These are phyloP conservation scores for Leucogyrophana mollusca DNA, from an alignment of 768 basidiomycete species.

Conservation along the genomic window DNA sequence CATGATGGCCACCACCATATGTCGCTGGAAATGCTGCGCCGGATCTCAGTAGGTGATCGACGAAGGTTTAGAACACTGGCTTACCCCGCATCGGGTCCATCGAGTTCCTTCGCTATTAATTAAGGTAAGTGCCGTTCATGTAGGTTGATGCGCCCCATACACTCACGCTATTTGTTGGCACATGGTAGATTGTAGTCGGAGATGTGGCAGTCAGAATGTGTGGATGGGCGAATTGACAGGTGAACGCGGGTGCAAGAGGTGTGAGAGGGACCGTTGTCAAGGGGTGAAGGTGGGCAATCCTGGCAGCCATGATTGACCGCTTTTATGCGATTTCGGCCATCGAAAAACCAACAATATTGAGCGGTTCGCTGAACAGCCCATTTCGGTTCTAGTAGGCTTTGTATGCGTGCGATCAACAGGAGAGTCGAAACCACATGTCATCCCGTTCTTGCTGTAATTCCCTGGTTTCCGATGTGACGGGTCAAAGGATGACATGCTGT, in stretches of 20 bases:
- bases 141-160: constrained; percentile 1
- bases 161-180: constrained; percentile 76
- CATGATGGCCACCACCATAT: constrained; percentile 68
- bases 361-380: constrained; percentile 27
- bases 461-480: constrained; percentile 16
- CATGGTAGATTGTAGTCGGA: constrained; percentile 38
- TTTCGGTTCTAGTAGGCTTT: constrained; percentile 24
- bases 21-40: constrained; percentile 75
- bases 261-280: constrained; percentile 1
- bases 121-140: constrained; percentile 7
- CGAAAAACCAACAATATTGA: constrained; percentile 23
- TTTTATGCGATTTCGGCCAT: constrained; percentile 28
- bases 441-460: constrained; percentile 22
- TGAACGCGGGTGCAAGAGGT: constrained; percentile 3
- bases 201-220: background rate
- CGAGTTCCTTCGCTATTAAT: constrained; percentile 67
- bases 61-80: constrained; percentile 17
- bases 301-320: constrained; percentile 7
- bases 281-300: constrained; percentile 6
- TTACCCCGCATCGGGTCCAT: constrained; percentile 70
- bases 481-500: constrained; percentile 16
- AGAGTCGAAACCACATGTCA: constrained; percentile 19
- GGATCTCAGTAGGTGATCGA: constrained; percentile 12
- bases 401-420: constrained; percentile 16
- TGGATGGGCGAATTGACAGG: too few species aligned